Percentiles rank a stretch among this genome's conserved stretches.
These are phyloP conservation scores for Lolium multiflorum DNA, from an alignment of 176 grass and related monocot species.

Conservation along the genomic window DNA sequence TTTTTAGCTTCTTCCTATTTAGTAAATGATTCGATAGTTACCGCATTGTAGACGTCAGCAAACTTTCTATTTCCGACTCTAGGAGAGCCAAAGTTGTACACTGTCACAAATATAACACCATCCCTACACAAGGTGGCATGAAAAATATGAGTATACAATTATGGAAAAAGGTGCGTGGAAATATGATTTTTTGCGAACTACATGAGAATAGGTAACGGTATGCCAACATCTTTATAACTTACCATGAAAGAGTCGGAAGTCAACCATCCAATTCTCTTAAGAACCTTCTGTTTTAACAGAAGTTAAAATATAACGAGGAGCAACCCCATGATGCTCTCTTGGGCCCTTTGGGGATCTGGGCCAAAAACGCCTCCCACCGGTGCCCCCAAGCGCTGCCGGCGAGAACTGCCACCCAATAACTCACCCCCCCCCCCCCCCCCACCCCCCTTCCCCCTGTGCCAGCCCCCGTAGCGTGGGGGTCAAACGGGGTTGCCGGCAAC, in stretches of 20 bases:
- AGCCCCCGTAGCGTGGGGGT: no score
- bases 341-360: no score
- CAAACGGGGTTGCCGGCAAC: no score
- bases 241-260: background rate
- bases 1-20: constrained; percentile 12
- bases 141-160: constrained; percentile 16
- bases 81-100: constrained; percentile 98
- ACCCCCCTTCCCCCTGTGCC: no score
- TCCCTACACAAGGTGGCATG: constrained; percentile 52
- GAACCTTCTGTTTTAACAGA: background rate
- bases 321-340: no score
- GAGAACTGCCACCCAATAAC: no score
- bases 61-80: constrained; percentile 97
- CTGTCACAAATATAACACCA: constrained; percentile 73
- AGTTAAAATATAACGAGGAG: no score
- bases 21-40: constrained; percentile 51
- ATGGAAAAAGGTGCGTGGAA: background rate
- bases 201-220: constrained; percentile 22
- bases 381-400: no score
- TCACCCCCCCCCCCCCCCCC: no score
- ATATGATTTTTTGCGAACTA: constrained; percentile 5
- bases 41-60: constrained; percentile 90
- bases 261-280: constrained; percentile 18
- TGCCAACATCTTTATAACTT: constrained; percentile 14
- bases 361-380: no score